Base-by-base conservation (phyloP, 2,329 filamentous ascomycete species). In the Colletotrichum sp. region DNA sequence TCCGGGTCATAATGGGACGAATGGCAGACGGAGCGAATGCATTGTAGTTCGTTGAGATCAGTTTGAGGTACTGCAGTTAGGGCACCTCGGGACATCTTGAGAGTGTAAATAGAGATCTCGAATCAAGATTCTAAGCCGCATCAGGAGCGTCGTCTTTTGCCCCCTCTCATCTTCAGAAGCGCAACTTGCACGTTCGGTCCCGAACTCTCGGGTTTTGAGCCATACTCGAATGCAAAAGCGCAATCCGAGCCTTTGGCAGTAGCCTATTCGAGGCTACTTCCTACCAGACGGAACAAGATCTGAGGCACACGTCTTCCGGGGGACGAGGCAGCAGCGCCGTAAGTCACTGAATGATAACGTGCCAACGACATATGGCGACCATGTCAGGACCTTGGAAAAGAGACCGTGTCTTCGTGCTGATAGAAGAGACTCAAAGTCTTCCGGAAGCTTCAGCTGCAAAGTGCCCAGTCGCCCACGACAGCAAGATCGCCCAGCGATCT, bases 321-420 rank as follows among this genome's bases (percentile, higher is more conserved):
- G 9, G 9, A n/a, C 5, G 5, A 6, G 1, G 2, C 2, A n/a
- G 1, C 19, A 1, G 39, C 16, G 16, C 39, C 19, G 7, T 11
- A 11, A 0, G 8, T 2, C 2, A 1, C 39, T n/a, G 16, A 11
- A n/a, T 3, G 39, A 39, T 5, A 3, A 2, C 16, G 36, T 44
- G 15, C 16, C 16, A 36, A 19, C 36, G 36, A 19, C 4, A 5
- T 19, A 16, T 39, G 4, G 16, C 36, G 4, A 5, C 6, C 19
- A 4, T n/a, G 3, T 44, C 19, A 5, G 1, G 8, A 8, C 19
- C 5, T n/a, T 5, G 39, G 39, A n/a, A 11, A n/a, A 7, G 19
- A n/a, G 3, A 9, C 3, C 39, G 3, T 11, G 3, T 48, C 5
- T 19, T 19, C 36, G 5, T 44, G 36, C 6, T 44, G 16, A 39